These are phyloP conservation scores for Mayamaea pseudoterrestris DNA, from an alignment of 108 stramenopile species.

Conservation along the genomic window DNA sequence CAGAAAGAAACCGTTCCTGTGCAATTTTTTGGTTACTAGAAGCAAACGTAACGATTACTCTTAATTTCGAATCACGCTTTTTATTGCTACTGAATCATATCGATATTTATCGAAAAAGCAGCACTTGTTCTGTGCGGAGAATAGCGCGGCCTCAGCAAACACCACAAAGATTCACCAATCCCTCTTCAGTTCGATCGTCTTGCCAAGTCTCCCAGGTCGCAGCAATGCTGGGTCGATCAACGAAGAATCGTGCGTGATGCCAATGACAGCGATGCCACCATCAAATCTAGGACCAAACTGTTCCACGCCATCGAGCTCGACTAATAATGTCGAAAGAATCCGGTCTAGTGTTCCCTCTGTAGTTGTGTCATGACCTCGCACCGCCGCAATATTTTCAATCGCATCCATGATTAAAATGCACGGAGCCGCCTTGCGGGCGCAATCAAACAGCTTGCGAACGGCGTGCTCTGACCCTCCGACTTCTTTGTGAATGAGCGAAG, in stretches of 20 bases:
- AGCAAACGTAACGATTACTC: no score
- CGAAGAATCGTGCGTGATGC: slow-evolving; percentile 51
- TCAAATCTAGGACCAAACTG: slow-evolving; percentile 9
- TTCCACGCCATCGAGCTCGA: slow-evolving; percentile 78
- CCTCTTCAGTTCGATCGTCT: slow-evolving; percentile 7
- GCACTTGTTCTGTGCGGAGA: not conserved
- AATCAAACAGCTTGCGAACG: slow-evolving; percentile 40
- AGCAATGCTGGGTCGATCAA: slow-evolving; percentile 72
- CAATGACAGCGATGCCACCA: slow-evolving; percentile 52
- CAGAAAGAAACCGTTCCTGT: no score
- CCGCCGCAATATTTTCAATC: slow-evolving; percentile 69
- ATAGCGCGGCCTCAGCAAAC: not conserved
- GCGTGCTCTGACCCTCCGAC: slow-evolving; percentile 73
- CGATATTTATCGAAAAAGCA: no score
- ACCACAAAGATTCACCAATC: not conserved
- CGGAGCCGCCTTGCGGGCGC: slow-evolving; percentile 61
- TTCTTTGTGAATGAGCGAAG: slow-evolving; percentile 79
- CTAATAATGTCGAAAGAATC: slow-evolving; percentile 67
- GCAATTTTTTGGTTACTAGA: no score
- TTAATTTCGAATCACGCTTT: no score
- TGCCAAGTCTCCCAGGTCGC: slow-evolving; percentile 62
- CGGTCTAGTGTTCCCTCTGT: slow-evolving; percentile 85
- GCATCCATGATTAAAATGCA: slow-evolving; percentile 77
- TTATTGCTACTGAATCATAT: no score
- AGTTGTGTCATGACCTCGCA: slow-evolving; percentile 72